Percentiles rank a stretch among this genome's conserved stretches.
Conservation (phyloP, 1,284 basidiomycete genomes). For the Sanghuangporus weigelae region DNA sequence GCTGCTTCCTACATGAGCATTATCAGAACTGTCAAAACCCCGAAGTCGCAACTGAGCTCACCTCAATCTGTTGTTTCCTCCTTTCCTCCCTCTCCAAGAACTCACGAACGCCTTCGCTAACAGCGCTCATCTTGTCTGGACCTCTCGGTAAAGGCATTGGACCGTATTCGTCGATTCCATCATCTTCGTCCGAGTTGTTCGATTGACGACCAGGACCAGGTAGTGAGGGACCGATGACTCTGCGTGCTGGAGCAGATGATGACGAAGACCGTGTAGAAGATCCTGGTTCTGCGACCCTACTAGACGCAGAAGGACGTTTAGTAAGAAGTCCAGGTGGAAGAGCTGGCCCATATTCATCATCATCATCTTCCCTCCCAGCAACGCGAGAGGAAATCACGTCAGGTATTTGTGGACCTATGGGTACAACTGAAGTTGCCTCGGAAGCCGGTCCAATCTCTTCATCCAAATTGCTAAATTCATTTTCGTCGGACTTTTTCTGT, state of each 20-base stretch:
- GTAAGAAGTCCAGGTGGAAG: constrained; percentile 57
- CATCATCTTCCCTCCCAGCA: constrained; percentile 36
- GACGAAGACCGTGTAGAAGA: constrained; percentile 19
- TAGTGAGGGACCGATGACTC: constrained; percentile 34
- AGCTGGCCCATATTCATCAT: constrained; percentile 56
- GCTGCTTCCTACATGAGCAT: constrained; percentile 48
- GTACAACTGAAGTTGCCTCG: background rate
- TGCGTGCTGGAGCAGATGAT: constrained; percentile 18
- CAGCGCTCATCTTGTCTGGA: constrained; percentile 27
- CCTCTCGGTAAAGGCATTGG: constrained; percentile 60
- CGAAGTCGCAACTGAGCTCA: constrained; percentile 24
- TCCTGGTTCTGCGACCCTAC: constrained; percentile 27
- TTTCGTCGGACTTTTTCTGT: constrained; percentile 8
- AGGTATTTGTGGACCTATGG: background rate
- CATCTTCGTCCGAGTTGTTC: constrained; percentile 42
- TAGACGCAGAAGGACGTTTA: constrained; percentile 27
- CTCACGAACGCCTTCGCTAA: constrained; percentile 61
- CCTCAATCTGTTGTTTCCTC: constrained; percentile 61
- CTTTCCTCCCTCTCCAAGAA: constrained; percentile 81
- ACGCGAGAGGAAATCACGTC: background rate
- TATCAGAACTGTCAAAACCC: constrained; percentile 5
- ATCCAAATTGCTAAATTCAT: background rate
- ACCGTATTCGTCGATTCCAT: constrained; percentile 68
- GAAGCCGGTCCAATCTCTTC: background rate
- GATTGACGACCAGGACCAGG: constrained; percentile 25